Conservation (phyloP, 108 stramenopile species). For the Cafeteria roenbergensis region DNA sequence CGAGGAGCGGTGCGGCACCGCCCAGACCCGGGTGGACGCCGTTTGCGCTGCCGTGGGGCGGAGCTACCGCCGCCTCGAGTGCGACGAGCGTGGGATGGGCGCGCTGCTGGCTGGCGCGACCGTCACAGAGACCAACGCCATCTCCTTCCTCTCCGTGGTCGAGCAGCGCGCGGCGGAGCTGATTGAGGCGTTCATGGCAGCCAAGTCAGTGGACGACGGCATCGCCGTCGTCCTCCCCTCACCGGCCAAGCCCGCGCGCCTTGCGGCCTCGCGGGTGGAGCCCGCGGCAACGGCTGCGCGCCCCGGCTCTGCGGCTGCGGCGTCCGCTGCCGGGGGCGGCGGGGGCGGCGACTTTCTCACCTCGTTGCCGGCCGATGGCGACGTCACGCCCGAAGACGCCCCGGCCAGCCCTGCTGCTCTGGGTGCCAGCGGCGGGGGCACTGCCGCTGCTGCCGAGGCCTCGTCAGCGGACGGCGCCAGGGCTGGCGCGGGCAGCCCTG, state of each 20-base stretch:
- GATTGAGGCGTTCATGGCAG: conserved; percentile 9
- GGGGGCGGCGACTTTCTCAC: no score
- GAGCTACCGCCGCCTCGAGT: conserved; percentile 15
- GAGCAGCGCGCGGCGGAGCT: conserved; percentile 55
- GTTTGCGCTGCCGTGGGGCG: conserved; percentile 46
- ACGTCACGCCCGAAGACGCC: no score
- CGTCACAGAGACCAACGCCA: conserved; percentile 58
- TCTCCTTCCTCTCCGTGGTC: conserved; percentile 54
- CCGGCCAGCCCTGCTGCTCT: no score
- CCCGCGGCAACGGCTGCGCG: no score
- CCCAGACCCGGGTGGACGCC: conserved; percentile 41
- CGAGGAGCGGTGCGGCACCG: conserved; percentile 41
- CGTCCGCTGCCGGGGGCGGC: background rate
- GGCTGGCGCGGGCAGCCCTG: background rate
- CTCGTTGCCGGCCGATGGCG: no score
- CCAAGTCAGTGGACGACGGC: background rate
- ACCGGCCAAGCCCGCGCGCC: no score
- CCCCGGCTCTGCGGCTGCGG: no score
- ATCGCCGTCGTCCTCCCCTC: no score
- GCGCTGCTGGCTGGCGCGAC: conserved; percentile 32
- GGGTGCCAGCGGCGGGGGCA: no score
- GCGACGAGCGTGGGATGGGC: conserved; percentile 13
- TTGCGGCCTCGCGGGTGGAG: no score
- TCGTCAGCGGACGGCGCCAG: background rate
- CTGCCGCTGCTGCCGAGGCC: background rate